Evolutionary conservation across 1,284 basidiomycete species (phyloP).

Genomic region (Cutaneotrichosporon curvatum): DNA sequence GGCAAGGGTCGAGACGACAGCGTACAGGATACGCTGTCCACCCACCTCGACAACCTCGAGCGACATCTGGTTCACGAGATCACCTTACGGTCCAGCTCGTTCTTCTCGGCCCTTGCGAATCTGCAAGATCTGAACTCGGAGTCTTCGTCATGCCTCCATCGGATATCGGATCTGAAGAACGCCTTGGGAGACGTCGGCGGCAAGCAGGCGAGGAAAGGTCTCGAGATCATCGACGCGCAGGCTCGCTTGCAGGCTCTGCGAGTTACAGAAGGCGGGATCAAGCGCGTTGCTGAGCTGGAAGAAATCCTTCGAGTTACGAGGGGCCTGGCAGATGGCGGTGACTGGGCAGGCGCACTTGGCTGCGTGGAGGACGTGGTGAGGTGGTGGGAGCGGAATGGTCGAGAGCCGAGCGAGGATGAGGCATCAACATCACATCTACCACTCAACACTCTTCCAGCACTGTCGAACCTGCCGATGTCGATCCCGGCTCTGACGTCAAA

Average conservation of each 20-base stretch:
- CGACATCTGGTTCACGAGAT: conserved; percentile 93
- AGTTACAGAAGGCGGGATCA: conserved; percentile 57
- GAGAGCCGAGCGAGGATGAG: conserved; percentile 5
- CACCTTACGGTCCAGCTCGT: conserved; percentile 77
- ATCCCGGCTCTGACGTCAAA: conserved; percentile 60
- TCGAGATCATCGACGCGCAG: conserved; percentile 64
- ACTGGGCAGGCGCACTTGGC: conserved; percentile 74
- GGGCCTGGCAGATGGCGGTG: conserved; percentile 66
- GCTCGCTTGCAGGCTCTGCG: conserved; percentile 58
- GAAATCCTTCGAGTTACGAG: conserved; percentile 66
- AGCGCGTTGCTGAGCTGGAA: conserved; percentile 61
- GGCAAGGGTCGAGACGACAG: conserved; percentile 50
- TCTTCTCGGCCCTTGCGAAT: conserved; percentile 93
- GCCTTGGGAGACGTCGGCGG: conserved; percentile 71
- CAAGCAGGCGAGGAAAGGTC: conserved; percentile 65
- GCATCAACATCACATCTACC: conserved; percentile 14
- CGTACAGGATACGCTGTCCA: conserved; percentile 85
- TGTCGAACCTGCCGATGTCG: conserved; percentile 62
- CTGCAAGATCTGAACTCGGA: conserved; percentile 86
- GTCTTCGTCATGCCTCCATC: conserved; percentile 69
- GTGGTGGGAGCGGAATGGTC: conserved; percentile 54
- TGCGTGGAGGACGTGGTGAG: conserved; percentile 66
- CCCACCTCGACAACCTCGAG: conserved; percentile 89
- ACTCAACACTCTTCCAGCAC: conserved; percentile 57
- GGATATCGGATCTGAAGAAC: conserved; percentile 64